Evolutionary conservation across 2,329 filamentous ascomycete genomes (phyloP).

Genomic region (Fusarium multiceps): DNA sequence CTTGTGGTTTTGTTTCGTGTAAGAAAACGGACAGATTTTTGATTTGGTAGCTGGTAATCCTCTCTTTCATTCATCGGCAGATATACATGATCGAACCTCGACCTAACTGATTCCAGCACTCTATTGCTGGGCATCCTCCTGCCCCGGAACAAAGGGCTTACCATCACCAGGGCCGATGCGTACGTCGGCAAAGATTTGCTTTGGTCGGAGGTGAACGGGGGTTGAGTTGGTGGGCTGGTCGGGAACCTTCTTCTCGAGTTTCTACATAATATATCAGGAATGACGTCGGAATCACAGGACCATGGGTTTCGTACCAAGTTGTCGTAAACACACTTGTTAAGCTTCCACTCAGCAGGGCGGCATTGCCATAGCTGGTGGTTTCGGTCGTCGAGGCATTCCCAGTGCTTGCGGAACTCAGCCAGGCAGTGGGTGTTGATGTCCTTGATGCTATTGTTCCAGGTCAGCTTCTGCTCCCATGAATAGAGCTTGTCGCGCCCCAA

Average conservation of each 20-base stretch:
- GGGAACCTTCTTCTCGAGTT: slow-evolving; percentile 84
- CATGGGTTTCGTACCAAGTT: slow-evolving; percentile 77
- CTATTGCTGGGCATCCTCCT: slow-evolving; percentile 53
- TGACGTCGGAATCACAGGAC: background rate
- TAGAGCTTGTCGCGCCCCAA: background rate
- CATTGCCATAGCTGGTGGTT: slow-evolving; percentile 99
- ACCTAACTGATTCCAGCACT: slow-evolving; percentile 35
- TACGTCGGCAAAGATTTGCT: slow-evolving; percentile 70
- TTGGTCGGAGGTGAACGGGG: slow-evolving; percentile 78
- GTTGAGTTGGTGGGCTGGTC: slow-evolving; percentile 75
- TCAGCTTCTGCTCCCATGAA: slow-evolving; percentile 24
- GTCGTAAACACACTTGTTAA: slow-evolving; percentile 96
- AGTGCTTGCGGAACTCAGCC: slow-evolving; percentile 90
- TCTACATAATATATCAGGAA: slow-evolving; percentile 59
- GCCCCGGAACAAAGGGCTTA: slow-evolving; percentile 56
- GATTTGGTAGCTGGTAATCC: slow-evolving; percentile 36
- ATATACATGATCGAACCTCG: slow-evolving; percentile 47
- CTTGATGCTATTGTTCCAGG: slow-evolving; percentile 71
- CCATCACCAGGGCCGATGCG: slow-evolving; percentile 57
- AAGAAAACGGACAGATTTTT: slow-evolving; percentile 7
- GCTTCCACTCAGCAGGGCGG: slow-evolving; percentile 83
- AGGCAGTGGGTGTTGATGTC: slow-evolving; percentile 97
- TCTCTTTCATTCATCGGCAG: slow-evolving; percentile 48
- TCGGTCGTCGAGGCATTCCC: slow-evolving; percentile 95
- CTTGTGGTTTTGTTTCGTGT: background rate